Base-by-base conservation (phyloP, 257 asterid species). In the Ligustrum vulgare region DNA sequence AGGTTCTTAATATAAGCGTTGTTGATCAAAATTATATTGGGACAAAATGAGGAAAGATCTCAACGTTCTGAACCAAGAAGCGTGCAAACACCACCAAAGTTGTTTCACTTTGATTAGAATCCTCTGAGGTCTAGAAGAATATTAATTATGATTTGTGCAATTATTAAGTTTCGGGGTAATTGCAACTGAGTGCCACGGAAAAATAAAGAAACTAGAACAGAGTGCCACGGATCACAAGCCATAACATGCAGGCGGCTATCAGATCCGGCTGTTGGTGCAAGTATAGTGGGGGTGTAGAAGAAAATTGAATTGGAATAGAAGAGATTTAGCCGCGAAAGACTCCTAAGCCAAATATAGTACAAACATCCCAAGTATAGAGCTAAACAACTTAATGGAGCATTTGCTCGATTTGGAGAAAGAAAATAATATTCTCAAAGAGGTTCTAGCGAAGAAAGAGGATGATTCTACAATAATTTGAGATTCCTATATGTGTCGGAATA, bases 371-470 rank as follows among this genome's bases (percentile, higher is more conserved):
- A 76, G 76, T 34, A 88, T 80, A 79, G 80, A 91, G 77, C 80
- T 82, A 6, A 31, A 77, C 54, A 83, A 84, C 71, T 82, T 91
- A 79, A 79, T 85, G 11, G 96, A 90, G 71, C 89, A 77, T 35
- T 70, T 93, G 78, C 86, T 78, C 60, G 85, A 86, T 71, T 79
- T 91, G 84, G 97, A 90, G 51, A 86, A 78, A 28, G 97, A 92
- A 71, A 92, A 90, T 85, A 80, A 69, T 77, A 25, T 75, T 72
- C 83, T 94, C 34, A 86, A 81, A 70, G 90, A 89, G 18, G 70
- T 80, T 36, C 74, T 90, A 84, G 84, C 80, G 2, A 80, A 76
- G 83, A 94, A 81, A 74, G 91, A 86, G 18, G 85, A 80, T 80
- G 92, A 89, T 63, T 76, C 80, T 36, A 80, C 80, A 72, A 73